A percentile compares a stretch with the other conserved stretches of the same genome.
These are phyloP conservation scores for Globisporangium emineosum DNA, from an alignment of 352 stramenopile genomes.

Conservation along the genomic window DNA sequence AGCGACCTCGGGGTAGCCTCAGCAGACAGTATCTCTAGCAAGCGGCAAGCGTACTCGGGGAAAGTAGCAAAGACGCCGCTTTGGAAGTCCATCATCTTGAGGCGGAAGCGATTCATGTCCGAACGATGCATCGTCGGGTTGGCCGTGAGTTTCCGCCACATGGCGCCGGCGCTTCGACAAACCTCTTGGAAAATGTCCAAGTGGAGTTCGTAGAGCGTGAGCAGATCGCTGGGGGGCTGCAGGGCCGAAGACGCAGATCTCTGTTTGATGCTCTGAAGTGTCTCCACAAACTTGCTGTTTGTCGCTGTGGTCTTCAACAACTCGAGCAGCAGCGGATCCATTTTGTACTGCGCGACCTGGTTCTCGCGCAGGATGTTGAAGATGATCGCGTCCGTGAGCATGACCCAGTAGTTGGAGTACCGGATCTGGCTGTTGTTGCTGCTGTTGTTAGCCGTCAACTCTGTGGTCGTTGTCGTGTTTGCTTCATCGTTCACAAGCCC, in stretches of 20 bases:
- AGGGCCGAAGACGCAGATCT: background rate
- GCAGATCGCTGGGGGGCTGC: conserved; percentile 16
- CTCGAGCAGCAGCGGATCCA: conserved; percentile 44
- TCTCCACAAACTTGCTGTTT: conserved; percentile 34
- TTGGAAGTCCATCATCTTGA: conserved; percentile 60
- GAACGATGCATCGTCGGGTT: conserved; percentile 17
- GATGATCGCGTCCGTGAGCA: conserved; percentile 66
- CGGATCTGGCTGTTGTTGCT: conserved; percentile 10
- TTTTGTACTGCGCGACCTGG: conserved; percentile 39
- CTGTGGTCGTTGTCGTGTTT: background rate
- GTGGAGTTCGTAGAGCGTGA: conserved; percentile 56
- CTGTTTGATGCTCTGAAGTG: conserved; percentile 25
- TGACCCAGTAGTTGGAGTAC: conserved; percentile 68
- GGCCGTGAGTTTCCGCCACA: conserved; percentile 32
- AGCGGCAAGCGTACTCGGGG: conserved; percentile 49
- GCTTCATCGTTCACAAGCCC: background rate
- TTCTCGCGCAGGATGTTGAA: conserved; percentile 49
- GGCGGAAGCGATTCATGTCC: conserved; percentile 36
- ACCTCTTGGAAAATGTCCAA: conserved; percentile 67
- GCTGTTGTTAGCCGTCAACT: background rate
- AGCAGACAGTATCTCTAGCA: background rate
- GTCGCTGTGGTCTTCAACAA: conserved; percentile 40
- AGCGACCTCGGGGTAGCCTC: background rate
- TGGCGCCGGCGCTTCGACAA: conserved; percentile 36
- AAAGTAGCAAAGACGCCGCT: conserved; percentile 64